Evolutionary conservation across 371 early-diverging fungal species (phyloP), one percentile per base, ranked within the genome.

Genomic region (Syncephalis plumigaleata): DNA sequence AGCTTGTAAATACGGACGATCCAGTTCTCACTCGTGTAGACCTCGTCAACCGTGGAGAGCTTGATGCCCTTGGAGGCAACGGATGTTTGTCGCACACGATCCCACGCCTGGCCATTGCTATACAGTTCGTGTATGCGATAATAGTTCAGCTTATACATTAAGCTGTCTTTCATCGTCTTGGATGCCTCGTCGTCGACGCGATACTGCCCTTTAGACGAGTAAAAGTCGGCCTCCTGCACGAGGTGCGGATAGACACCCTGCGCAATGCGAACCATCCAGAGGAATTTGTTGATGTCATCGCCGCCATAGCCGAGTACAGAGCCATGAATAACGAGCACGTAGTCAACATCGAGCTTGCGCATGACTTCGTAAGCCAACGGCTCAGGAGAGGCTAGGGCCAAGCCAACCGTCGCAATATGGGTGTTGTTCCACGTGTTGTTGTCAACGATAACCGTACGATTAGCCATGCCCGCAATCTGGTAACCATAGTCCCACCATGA

Each of bases 401-500:
- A 82, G 38, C 98, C 98, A 11, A 98, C 98, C 0, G 98, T 96
- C 9, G 98, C 97, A 60, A 98, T 98, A 56, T 97, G 97, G 2
- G 96, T 94, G 71, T 97, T 98, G 75, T 98, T 98, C 97, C 98
- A 98, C 0, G 99, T 98, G 64, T 98, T 98, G 79, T 98, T 98
- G 68, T 98, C 99, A 18, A 98, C 98, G 22, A 98, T 66, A 0
- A 91, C 91, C 0, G 93, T 84, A 24, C 98, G 79, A 59, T 95
- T 87, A 22, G 98, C 84, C 91, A 98, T 91, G 31, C 99, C 99
- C 0, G 99, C 91, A 55, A 98, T 88, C 71, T 98, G 98, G 66
- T 98, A 98, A 7, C 99, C 99, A 58, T 98, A 98, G 68, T 98
- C 99, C 99, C 99, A 98, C 99, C 99, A 98, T 9, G 95, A 85